Evolutionary conservation across 1,139 yeast species (phyloP), one percentile per base, ranked within the genome.

Genomic region (Yamadazyma membranifaciens): DNA sequence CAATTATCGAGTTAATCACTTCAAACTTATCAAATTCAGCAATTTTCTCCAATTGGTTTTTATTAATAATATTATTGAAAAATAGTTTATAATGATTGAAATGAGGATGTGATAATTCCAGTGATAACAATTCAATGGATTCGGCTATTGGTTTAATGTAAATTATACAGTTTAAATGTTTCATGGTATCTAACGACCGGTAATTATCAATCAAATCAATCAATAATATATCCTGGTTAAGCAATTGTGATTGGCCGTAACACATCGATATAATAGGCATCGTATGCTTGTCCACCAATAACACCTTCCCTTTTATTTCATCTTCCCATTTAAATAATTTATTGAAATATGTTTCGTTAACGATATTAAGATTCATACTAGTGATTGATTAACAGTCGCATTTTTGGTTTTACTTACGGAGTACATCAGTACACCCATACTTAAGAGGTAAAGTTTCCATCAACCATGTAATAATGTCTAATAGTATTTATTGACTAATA

Each of bases 11-110:
- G 4, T 75, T 66, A 7, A 94, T 86, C 6, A 81, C 80, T 56
- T 91, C 98, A 53, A 81, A 73, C 56, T 87, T 94, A 60, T 92
- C 99, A 2, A 87, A 78, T 59, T 88, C 96, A 0, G 98, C 98
- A 31, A 92, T 59, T 41, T 85, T 73, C 58, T 94, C 99, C 49
- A 92, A 62, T 47, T 87, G 86, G 28, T 81, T 70, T 62, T 91
- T 91, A 40, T 80, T 72, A 27, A 89, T 74, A 17, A 81, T 69
- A 59, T 89, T 89, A 59, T 81, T 86, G 69, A 91, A 87, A 51
- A 70, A 88, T 22, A 92, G 60, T 52, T 83, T 83, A 60, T 92
- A 92, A 29, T 72, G 73, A 33, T 82, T 77, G 63, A 88, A 94
- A 54, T 83, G 89, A 0, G 98, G 98, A 41, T 73, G 69, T 32